Percentiles rank a stretch among this genome's conserved stretches.
Conservation (phyloP, 2,329 filamentous ascomycete genomes). For the Phaeosphaeriaceae sp. region DNA sequence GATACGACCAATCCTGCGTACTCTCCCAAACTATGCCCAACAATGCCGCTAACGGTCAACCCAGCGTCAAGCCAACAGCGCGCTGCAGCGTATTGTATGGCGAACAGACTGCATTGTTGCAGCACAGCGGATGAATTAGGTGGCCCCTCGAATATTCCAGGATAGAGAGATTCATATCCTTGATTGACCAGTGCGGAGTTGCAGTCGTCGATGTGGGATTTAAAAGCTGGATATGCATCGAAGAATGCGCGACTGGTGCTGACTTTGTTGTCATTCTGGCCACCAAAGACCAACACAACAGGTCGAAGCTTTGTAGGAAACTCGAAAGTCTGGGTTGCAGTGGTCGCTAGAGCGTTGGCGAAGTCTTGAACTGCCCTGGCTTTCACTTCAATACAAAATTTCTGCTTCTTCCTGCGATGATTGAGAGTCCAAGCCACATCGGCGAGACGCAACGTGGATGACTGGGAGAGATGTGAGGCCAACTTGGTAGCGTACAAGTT, state of each 20-base stretch:
- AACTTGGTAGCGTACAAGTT: not conserved
- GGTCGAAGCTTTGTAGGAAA: not conserved
- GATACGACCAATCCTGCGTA: slow-evolving; percentile 46
- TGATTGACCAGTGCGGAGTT: slow-evolving; percentile 10
- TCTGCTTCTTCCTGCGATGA: not conserved
- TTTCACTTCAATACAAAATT: not conserved
- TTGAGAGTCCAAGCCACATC: not conserved
- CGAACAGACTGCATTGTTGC: slow-evolving; percentile 21
- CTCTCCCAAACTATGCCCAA: slow-evolving; percentile 47
- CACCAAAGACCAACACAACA: slow-evolving; percentile 22
- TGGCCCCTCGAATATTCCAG: slow-evolving; percentile 15
- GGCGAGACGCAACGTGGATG: not conserved
- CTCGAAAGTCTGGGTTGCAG: not conserved
- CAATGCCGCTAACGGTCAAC: slow-evolving; percentile 5
- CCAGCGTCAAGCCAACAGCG: slow-evolving; percentile 25
- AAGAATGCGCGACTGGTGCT: slow-evolving; percentile 11
- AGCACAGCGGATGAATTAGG: slow-evolving; percentile 11
- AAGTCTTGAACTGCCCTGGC: not conserved
- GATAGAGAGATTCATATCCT: slow-evolving; percentile 13
- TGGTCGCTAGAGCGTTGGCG: not conserved
- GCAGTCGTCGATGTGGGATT: slow-evolving; percentile 19
- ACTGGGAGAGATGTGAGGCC: not conserved
- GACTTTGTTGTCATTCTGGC: slow-evolving; percentile 16
- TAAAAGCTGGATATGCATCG: slow-evolving; percentile 8
- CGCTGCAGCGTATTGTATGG: slow-evolving; percentile 30